Evolutionary conservation across 2,329 filamentous ascomycete species (phyloP).

Genomic region (Capronia epimyces): DNA sequence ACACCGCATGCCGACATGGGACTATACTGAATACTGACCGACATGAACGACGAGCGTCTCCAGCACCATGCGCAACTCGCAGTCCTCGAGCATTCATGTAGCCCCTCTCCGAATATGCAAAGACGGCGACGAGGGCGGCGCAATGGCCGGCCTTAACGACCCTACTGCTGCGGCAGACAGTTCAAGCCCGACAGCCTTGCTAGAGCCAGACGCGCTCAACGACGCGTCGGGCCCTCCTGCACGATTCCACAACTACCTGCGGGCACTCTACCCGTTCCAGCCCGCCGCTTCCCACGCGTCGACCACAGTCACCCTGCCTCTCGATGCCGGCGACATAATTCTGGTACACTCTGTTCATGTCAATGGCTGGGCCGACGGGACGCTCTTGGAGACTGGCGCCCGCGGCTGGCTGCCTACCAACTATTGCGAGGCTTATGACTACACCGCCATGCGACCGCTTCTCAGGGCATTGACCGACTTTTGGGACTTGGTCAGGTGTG

Average conservation of each 20-base stretch:
- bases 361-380: slow-evolving; percentile 98
- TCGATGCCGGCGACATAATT: slow-evolving; percentile 87
- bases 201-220: slow-evolving; percentile 36
- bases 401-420: slow-evolving; percentile 96
- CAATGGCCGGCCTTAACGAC: not conserved
- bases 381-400: slow-evolving; percentile 74
- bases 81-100: slow-evolving; percentile 27
- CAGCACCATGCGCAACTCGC: slow-evolving; percentile 19
- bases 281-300: slow-evolving; percentile 71
- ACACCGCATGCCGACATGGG: not conserved
- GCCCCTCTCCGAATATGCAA: slow-evolving; percentile 30
- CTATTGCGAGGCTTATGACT: slow-evolving; percentile 93
- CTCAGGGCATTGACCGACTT: slow-evolving; percentile 83
- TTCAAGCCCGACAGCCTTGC: slow-evolving; percentile 2
- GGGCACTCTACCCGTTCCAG: slow-evolving; percentile 89
- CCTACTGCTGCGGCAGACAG: slow-evolving; percentile 20
- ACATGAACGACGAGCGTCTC: slow-evolving; percentile 12
- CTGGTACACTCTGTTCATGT: slow-evolving; percentile 94
- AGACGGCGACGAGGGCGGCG: slow-evolving; percentile 13
- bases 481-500: slow-evolving; percentile 81
- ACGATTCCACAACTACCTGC: slow-evolving; percentile 87
- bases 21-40: slow-evolving; percentile 12
- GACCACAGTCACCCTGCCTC: slow-evolving; percentile 77
- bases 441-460: slow-evolving; percentile 75
- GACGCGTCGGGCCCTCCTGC: slow-evolving; percentile 48